Conservation (phyloP, 768 basidiomycete genomes). For the Lentinus tigrinus region DNA sequence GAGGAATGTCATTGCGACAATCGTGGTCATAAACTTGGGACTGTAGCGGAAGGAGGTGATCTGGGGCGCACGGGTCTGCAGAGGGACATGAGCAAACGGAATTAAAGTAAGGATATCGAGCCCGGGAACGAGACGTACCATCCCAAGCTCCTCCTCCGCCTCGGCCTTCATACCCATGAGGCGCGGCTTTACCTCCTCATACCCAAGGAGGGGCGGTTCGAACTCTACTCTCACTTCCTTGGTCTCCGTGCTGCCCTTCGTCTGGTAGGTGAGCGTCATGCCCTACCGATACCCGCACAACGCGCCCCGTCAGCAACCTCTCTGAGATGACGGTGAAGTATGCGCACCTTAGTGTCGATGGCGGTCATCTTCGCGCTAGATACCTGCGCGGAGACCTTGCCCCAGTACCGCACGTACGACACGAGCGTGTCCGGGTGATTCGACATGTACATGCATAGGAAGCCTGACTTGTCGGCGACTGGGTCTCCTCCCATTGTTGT, state of each 20-base stretch:
- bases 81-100: neutral
- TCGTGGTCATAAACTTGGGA: slow-evolving; percentile 23
- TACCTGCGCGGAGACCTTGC: slow-evolving; percentile 55
- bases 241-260: slow-evolving; percentile 43
- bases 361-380: slow-evolving; percentile 66
- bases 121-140: slow-evolving; percentile 46
- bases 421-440: slow-evolving; percentile 82
- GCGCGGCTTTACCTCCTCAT: slow-evolving; percentile 82
- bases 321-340: no score
- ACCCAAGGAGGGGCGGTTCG: slow-evolving; percentile 69
- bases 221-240: slow-evolving; percentile 57
- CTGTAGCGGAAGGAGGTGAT: slow-evolving; percentile 58
- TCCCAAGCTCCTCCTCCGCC: slow-evolving; percentile 77
- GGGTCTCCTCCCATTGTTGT: slow-evolving; percentile 43
- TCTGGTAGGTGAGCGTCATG: slow-evolving; percentile 67
- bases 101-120: neutral
- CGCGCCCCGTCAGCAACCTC: no score
- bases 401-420: slow-evolving; percentile 78
- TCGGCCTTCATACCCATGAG: slow-evolving; percentile 77
- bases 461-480: slow-evolving; percentile 72
- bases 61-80: slow-evolving; percentile 60
- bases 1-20: slow-evolving; percentile 30
- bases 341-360: slow-evolving; percentile 62
- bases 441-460: slow-evolving; percentile 84
- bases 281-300: no score